phyloP scores from a whole-genome alignment of 1,139 yeast species.

The Maudiozyma humilis region DNA sequence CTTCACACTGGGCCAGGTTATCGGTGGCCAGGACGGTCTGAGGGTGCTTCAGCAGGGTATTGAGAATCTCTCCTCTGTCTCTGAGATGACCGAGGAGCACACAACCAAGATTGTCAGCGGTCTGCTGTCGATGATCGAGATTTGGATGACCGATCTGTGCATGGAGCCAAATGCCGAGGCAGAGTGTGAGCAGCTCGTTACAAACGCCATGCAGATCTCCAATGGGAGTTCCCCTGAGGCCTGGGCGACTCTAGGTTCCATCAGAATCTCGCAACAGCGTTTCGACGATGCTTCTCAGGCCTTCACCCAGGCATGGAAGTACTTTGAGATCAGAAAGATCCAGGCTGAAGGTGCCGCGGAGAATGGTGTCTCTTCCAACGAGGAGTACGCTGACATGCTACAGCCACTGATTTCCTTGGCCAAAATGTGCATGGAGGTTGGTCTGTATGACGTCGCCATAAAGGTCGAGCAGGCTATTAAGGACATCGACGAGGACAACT shows the following conservation, averaged over 20 bases:
- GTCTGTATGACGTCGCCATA: slow-evolving; percentile 55
- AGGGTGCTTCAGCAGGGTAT: slow-evolving; percentile 59
- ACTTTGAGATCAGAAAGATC: slow-evolving; percentile 48
- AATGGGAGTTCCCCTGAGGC: slow-evolving; percentile 58
- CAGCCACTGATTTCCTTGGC: slow-evolving; percentile 65
- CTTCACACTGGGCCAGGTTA: slow-evolving; percentile 81
- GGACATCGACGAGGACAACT: slow-evolving; percentile 73
- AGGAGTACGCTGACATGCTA: slow-evolving; percentile 54
- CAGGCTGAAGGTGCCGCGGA: slow-evolving; percentile 35
- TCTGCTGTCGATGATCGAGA: slow-evolving; percentile 77
- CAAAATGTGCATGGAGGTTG: slow-evolving; percentile 71
- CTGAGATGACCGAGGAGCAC: slow-evolving; percentile 31
- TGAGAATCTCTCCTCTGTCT: slow-evolving; percentile 34
- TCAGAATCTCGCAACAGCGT: slow-evolving; percentile 81
- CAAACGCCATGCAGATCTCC: slow-evolving; percentile 57
- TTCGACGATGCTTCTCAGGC: slow-evolving; percentile 67
- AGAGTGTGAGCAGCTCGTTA: slow-evolving; percentile 66
- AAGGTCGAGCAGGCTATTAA: slow-evolving; percentile 53
- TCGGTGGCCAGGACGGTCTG: slow-evolving; percentile 76
- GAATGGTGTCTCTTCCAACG: slow-evolving; percentile 33
- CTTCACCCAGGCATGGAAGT: slow-evolving; percentile 61
- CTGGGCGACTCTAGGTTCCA: slow-evolving; percentile 75
- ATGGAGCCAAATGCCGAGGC: slow-evolving; percentile 86
- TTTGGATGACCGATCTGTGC: slow-evolving; percentile 98
- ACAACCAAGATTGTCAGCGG: slow-evolving; percentile 55